These are phyloP conservation scores for Furcasterigmium sp. DNA, from an alignment of 2,329 filamentous ascomycete species.

Conservation along the genomic window DNA sequence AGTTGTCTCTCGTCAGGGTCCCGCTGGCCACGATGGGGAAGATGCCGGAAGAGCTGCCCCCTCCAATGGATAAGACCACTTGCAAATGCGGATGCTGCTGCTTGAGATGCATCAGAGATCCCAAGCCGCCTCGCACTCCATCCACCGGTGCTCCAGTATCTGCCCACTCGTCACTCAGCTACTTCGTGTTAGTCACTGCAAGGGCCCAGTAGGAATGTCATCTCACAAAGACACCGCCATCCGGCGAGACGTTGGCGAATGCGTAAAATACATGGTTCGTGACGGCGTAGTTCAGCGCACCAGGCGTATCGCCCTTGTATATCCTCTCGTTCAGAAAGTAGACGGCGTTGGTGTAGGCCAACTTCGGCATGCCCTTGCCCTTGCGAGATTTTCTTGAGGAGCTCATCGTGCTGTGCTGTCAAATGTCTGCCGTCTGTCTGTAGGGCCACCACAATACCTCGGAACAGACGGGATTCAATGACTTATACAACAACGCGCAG, in stretches of 20 bases:
- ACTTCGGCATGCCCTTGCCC: slow-evolving; percentile 36
- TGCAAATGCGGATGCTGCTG: slow-evolving; percentile 64
- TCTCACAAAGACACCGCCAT: slow-evolving; percentile 72
- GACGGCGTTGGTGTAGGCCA: slow-evolving; percentile 67
- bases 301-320: slow-evolving; percentile 68
- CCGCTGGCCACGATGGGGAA: slow-evolving; percentile 64
- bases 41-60: slow-evolving; percentile 56
- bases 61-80: slow-evolving; percentile 74
- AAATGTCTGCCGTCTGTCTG: too few relatives aligned
- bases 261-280: slow-evolving; percentile 81
- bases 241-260: slow-evolving; percentile 67
- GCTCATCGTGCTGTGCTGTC: slow-evolving; percentile 22
- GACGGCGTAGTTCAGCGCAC: slow-evolving; percentile 67
- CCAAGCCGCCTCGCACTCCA: slow-evolving; percentile 64
- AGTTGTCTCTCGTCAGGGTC: slow-evolving; percentile 57
- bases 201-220: too few relatives aligned
- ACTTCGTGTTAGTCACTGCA: too few relatives aligned
- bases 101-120: slow-evolving; percentile 70
- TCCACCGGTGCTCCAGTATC: slow-evolving; percentile 69
- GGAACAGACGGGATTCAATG: neutral
- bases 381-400: slow-evolving; percentile 39
- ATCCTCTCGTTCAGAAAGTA: slow-evolving; percentile 80
- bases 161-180: slow-evolving; percentile 78
- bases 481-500: too few relatives aligned
- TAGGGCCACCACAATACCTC: neutral